Base-by-base conservation (phyloP, 257 asterid genomes). In the Linderniella brevidens region DNA sequence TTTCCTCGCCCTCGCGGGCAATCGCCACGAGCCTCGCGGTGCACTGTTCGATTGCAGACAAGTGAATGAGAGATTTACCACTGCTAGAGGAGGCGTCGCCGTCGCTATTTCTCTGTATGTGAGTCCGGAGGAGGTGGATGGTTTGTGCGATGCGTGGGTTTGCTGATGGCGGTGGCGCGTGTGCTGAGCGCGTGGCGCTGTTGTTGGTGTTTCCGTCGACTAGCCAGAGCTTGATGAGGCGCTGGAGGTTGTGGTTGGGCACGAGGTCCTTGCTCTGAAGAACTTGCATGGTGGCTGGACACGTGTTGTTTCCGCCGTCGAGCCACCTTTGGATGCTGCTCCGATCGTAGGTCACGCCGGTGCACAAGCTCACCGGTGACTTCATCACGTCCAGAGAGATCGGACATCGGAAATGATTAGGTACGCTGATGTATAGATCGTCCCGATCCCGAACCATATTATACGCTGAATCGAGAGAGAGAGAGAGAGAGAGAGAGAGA, bases 221-320 rank as follows among this genome's bases (percentile, higher is more conserved):
- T 19, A 80, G 64, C 95, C 95, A 84, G 64, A 80, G 59, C 55
- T 71, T 61, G 57, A 84, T 84, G 49, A 84, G 82, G 1, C 95
- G 80, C 14, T 69, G 84, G 40, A 80, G 87, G 19, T 80, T 80
- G 54, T 78, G 68, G 44, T 84, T 85, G 25, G 93, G 95, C 19
- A 78, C 74, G n/a, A 85, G 75, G 7, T 85, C 92, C 42, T 66
- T 78, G 8, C 45, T 58, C 0, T 57, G 77, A 3, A 85, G 76
- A 14, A 69, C 68, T 66, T 80, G 95, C 95, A 85, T 85, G 69
- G 95, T 85, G 56, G 95, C 92, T 35, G 95, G 95, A 58, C 95
- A 85, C 13, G 95, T 85, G 64, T 80, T 78, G 58, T 85, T 80
- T 18, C 95, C 95, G 61, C 64, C 70, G 68, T 80, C 93, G 14